phyloP scores from a whole-genome alignment of 1,284 basidiomycete species.

The Psilocybe mexicana region DNA sequence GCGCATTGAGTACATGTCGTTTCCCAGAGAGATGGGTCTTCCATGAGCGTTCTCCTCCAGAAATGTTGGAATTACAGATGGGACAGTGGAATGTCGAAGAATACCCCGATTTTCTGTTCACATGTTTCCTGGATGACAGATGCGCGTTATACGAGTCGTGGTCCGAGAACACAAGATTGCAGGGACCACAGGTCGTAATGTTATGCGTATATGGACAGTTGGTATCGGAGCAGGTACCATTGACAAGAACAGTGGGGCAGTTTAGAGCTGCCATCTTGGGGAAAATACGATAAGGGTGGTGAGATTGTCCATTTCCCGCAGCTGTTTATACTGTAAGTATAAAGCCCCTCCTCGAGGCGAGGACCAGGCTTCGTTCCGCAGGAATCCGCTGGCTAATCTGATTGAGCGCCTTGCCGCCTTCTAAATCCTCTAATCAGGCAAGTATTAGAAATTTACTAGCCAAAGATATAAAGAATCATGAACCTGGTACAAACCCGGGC shows the following conservation, averaged over 20 bases:
- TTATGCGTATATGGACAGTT: conserved; percentile 38
- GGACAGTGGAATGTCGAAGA: conserved; percentile 27
- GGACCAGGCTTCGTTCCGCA: too few species aligned
- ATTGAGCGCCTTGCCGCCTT: too few species aligned
- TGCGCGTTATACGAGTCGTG: conserved; percentile 30
- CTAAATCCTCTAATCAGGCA: too few species aligned
- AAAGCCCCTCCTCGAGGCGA: background rate
- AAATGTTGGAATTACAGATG: conserved; percentile 31
- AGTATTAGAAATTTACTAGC: too few species aligned
- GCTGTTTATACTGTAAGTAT: background rate
- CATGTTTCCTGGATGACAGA: conserved; percentile 26
- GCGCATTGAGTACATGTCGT: conserved; percentile 27
- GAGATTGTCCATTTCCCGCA: background rate
- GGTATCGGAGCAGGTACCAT: conserved; percentile 34
- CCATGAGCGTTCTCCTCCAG: conserved; percentile 28
- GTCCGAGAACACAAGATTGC: conserved; percentile 34
- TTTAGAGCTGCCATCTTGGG: conserved; percentile 8
- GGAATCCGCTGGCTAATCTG: too few species aligned
- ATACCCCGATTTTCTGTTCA: conserved; percentile 22
- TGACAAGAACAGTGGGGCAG: conserved; percentile 36
- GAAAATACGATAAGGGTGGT: background rate
- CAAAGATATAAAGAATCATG: too few species aligned
- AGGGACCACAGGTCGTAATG: conserved; percentile 38
- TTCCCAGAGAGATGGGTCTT: conserved; percentile 27
- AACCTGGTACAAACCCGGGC: too few species aligned